A percentile compares a stretch with the other conserved stretches of the same genome.
These are phyloP conservation scores for Platanthera guangdongensis DNA, from an alignment of 106 monocot species.

Conservation along the genomic window DNA sequence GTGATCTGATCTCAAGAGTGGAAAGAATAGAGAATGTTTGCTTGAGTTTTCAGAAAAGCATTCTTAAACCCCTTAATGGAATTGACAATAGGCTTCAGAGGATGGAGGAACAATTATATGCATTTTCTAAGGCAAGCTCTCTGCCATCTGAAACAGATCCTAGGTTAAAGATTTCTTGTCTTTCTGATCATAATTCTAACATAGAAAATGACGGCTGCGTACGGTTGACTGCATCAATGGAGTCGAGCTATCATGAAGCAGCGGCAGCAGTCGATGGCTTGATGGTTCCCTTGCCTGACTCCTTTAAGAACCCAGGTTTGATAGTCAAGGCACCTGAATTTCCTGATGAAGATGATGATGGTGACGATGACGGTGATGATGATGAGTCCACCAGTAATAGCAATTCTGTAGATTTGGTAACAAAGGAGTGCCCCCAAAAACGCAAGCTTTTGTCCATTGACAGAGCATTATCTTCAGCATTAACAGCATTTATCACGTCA, in stretches of 20 bases:
- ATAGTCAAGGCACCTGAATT: conserved; percentile 60
- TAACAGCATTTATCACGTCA: conserved; percentile 52
- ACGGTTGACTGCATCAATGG: conserved; percentile 1
- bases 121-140: conserved; percentile 19
- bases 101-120: conserved; percentile 47
- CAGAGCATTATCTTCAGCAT: conserved; percentile 49
- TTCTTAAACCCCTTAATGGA: conserved; percentile 55
- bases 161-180: conserved; percentile 15
- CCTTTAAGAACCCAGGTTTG: conserved; percentile 20
- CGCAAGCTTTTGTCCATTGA: conserved; percentile 36
- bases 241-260: not conserved
- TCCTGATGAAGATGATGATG: conserved; percentile 34
- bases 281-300: conserved; percentile 7
- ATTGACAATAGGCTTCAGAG: conserved; percentile 66
- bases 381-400: not conserved
- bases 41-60: conserved; percentile 61
- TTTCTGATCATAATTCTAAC: conserved; percentile 22
- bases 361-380: conserved; percentile 12
- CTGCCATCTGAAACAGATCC: conserved; percentile 12
- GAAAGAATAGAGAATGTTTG: conserved; percentile 60
- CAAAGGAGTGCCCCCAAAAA: not conserved
- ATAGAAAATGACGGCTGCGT: conserved; percentile 9
- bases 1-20: conserved; percentile 57
- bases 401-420: conserved; percentile 6
- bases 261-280: conserved; percentile 7